Evolutionary conservation across 768 basidiomycete genomes (phyloP), one percentile per base, ranked within the genome.

Genomic region (Antrodiella citrinella): DNA sequence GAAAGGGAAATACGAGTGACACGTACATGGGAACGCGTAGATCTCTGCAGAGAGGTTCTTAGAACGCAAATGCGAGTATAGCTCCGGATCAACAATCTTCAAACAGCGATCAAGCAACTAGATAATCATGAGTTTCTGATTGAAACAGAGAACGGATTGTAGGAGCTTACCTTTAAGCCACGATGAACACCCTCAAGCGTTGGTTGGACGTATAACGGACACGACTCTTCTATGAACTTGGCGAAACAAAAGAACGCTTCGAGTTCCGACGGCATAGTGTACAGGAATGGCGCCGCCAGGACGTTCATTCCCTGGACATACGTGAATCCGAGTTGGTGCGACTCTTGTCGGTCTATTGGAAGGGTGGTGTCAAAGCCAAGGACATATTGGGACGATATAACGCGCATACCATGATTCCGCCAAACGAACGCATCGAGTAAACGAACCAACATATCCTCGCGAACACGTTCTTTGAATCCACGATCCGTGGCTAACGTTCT

Each of bases 281-380:
- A 99, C 23, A 99, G 76, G 67, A 98, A 99, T 0, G 96, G 96
- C 2, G 96, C 96, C 19, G 94, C 92, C 26, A 99, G 82, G 44
- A 98, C 96, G 64, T 99, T 99, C 92, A 96, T 97, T 24, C 96
- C 96, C 68, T 99, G 95, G 7, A 99, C 94, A 60, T 98, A 99
- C 24, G 90, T 92, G 67, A 97, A 96, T 7, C 81, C 89, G 39
- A 91, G 76, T 51, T 82, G 82, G n/a, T 86, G 79, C 0, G 72
- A 73, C 59, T 90, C 86, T 66, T 86, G 83, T 55, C 81, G 74
- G 59, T 91, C 89, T 91, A 56, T n/a, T 7, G 53, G 23, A 22
- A 25, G 26, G 25, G 44, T 15, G 23, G 25, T 22, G 12, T 41
- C 47, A 42, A 63, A 26, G 43, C 3, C 23, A 35, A 40, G 24